Conservation (phyloP, 2,329 filamentous ascomycete species). For the Curvularia verruculosa region DNA sequence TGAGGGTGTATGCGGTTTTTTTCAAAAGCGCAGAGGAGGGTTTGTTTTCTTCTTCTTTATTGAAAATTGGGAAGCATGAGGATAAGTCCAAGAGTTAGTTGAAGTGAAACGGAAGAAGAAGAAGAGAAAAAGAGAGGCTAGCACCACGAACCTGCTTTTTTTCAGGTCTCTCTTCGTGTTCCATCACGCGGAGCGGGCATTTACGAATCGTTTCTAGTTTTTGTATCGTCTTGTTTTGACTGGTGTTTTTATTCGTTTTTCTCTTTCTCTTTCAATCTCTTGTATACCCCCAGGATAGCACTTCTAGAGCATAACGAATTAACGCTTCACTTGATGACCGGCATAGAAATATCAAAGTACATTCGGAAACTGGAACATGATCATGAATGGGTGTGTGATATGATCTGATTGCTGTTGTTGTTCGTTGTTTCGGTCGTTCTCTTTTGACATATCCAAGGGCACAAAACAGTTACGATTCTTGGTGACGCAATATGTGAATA, state of each 20-base stretch:
- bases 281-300: slow-evolving; percentile 18
- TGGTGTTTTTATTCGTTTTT: neutral
- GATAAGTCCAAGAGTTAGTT: neutral
- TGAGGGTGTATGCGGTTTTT: no score
- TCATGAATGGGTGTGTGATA: neutral
- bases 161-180: no score
- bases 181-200: no score
- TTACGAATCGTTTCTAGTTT: slow-evolving; percentile 2
- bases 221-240: slow-evolving; percentile 1
- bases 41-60: neutral
- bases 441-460: neutral
- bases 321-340: slow-evolving; percentile 7
- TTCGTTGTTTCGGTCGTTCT: neutral
- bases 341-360: neutral
- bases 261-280: neutral
- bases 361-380: no score
- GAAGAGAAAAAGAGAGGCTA: neutral
- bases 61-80: neutral
- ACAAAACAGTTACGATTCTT: neutral
- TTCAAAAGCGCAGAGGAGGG: no score
- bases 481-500: neutral
- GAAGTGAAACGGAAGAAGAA: no score
- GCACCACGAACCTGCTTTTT: neutral
- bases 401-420: neutral
- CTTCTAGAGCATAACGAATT: slow-evolving; percentile 13